phyloP scores from a whole-genome alignment of 2,329 filamentous ascomycete genomes.

The Sclerotinia subarctica region DNA sequence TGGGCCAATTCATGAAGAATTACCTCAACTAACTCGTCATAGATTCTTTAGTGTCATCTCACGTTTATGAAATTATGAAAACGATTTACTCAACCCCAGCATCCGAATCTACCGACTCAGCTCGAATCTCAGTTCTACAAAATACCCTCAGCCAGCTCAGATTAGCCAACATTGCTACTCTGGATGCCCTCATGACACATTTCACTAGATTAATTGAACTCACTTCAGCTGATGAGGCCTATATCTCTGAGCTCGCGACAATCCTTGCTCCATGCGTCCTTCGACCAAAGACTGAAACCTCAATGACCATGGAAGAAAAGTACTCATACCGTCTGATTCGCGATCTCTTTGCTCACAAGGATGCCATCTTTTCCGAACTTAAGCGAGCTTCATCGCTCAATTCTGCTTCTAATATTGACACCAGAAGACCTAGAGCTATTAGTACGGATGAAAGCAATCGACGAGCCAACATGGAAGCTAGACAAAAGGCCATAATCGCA shows the following conservation, averaged over 20 bases:
- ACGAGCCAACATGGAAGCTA: slow-evolving; percentile 89
- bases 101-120: slow-evolving; percentile 70
- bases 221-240: slow-evolving; percentile 90
- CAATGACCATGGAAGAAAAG: slow-evolving; percentile 91
- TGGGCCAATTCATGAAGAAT: not conserved
- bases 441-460: slow-evolving; percentile 95
- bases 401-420: slow-evolving; percentile 58
- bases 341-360: slow-evolving; percentile 90
- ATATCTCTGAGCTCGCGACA: slow-evolving; percentile 70
- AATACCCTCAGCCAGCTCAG: slow-evolving; percentile 93
- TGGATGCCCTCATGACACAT: slow-evolving; percentile 96
- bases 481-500: slow-evolving; percentile 73
- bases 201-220: slow-evolving; percentile 95
- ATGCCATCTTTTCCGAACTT: slow-evolving; percentile 90
- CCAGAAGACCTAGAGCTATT: slow-evolving; percentile 75
- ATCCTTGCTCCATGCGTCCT: slow-evolving; percentile 81
- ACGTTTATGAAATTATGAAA: slow-evolving; percentile 98
- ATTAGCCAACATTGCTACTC: slow-evolving; percentile 96
- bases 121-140: slow-evolving; percentile 86
- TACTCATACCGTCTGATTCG: slow-evolving; percentile 87
- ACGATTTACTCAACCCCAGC: slow-evolving; percentile 88
- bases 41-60: slow-evolving; percentile 98
- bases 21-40: slow-evolving; percentile 27
- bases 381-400: slow-evolving; percentile 79
- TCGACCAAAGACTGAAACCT: slow-evolving; percentile 81